Evolutionary conservation across 1,284 basidiomycete species (phyloP).

Genomic region (Ustilago curta): DNA sequence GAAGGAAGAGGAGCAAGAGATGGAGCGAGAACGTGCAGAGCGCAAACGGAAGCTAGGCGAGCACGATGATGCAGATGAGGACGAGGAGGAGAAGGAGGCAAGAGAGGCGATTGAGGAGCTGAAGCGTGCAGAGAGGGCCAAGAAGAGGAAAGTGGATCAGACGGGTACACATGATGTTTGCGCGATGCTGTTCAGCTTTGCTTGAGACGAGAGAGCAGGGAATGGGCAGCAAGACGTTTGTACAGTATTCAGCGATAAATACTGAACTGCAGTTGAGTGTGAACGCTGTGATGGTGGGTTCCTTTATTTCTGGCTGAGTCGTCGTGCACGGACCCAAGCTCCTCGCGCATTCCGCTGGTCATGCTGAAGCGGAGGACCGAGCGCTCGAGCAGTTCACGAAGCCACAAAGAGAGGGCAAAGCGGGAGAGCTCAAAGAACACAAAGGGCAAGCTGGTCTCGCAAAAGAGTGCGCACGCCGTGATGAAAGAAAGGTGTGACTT

Average conservation of each 20-base stretch:
- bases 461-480: not conserved
- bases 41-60: constrained; percentile 30
- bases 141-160: constrained; percentile 46
- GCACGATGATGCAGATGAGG: constrained; percentile 27
- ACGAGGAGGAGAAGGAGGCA: constrained; percentile 40
- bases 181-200: constrained; percentile 46
- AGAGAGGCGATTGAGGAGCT: constrained; percentile 46
- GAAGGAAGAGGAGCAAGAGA: constrained; percentile 29
- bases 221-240: not conserved
- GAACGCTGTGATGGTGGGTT: not conserved
- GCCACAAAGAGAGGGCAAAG: not conserved
- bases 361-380: constrained; percentile 8
- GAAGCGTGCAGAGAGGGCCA: constrained; percentile 41
- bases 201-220: constrained; percentile 7
- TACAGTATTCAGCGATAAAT: not conserved
- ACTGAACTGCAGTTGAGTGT: too few species aligned
- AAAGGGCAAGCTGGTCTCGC: constrained; percentile 5
- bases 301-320: not conserved
- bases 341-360: too few species aligned
- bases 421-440: not conserved
- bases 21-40: constrained; percentile 28
- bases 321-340: not conserved
- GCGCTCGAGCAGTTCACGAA: not conserved
- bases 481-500: constrained; percentile 7
- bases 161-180: constrained; percentile 47